These are phyloP conservation scores for Ramichloridium luteum DNA, from an alignment of 2,329 filamentous ascomycete species.

Conservation along the genomic window DNA sequence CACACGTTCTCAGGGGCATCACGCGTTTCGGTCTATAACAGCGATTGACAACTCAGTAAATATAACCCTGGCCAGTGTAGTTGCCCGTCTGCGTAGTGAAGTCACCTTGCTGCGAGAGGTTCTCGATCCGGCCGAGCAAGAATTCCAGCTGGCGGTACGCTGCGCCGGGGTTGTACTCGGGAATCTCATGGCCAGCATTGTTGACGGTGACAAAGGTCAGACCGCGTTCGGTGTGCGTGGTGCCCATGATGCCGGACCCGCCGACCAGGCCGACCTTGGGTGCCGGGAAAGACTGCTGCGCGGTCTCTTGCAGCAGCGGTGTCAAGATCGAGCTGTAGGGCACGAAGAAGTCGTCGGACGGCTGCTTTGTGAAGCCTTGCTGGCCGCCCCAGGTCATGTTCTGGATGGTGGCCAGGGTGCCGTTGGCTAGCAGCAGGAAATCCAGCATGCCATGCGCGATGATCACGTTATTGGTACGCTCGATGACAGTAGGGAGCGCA, in stretches of 20 bases:
- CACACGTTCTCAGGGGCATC: too few relatives aligned
- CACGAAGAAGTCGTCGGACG: slow-evolving; percentile 26
- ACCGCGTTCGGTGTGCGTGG: slow-evolving; percentile 16
- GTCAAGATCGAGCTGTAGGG: slow-evolving; percentile 12
- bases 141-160: slow-evolving; percentile 33
- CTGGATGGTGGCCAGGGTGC: slow-evolving; percentile 19
- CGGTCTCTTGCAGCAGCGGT: slow-evolving; percentile 9
- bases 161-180: slow-evolving; percentile 31
- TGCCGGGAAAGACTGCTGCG: slow-evolving; percentile 8
- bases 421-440: slow-evolving; percentile 18
- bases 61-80: too few relatives aligned
- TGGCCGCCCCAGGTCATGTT: slow-evolving; percentile 23
- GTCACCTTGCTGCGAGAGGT: slow-evolving; percentile 31
- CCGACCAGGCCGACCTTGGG: slow-evolving; percentile 6
- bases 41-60: too few relatives aligned
- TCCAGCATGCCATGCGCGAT: slow-evolving; percentile 21
- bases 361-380: slow-evolving; percentile 18
- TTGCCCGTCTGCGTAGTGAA: slow-evolving; percentile 26
- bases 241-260: slow-evolving; percentile 17
- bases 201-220: slow-evolving; percentile 19
- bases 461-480: slow-evolving; percentile 23
- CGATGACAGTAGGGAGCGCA: slow-evolving; percentile 19
- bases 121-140: slow-evolving; percentile 28
- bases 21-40: too few relatives aligned
- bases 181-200: slow-evolving; percentile 19